Conservation (phyloP, 805 yeast species). For the Teunomyces funiuensis region DNA sequence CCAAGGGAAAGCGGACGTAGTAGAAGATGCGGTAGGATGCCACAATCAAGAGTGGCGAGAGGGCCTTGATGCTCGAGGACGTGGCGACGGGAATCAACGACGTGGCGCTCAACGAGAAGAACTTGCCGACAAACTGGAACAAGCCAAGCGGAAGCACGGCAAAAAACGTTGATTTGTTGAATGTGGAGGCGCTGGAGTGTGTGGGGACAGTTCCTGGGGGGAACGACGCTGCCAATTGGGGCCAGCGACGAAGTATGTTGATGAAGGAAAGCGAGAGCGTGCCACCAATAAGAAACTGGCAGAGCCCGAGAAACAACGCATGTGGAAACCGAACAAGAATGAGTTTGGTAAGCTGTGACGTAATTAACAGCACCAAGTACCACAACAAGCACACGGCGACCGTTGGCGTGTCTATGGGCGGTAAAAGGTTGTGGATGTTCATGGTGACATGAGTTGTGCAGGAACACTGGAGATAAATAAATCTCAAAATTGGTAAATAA, state of each 20-base stretch:
- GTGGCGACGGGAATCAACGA: conserved; percentile 66
- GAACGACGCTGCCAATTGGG: conserved; percentile 35
- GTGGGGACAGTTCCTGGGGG: conserved; percentile 58
- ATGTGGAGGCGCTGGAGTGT: conserved; percentile 21
- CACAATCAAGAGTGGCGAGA: conserved; percentile 63
- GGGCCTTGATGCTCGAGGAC: conserved; percentile 67
- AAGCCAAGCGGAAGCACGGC: conserved; percentile 61
- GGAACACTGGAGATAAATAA: too few relatives aligned
- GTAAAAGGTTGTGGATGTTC: conserved; percentile 13
- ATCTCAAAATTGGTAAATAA: too few relatives aligned
- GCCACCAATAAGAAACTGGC: conserved; percentile 57
- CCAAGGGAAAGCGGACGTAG: conserved; percentile 47
- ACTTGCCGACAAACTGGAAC: conserved; percentile 65
- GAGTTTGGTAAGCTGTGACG: conserved; percentile 61
- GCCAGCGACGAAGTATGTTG: conserved; percentile 28
- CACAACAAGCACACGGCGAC: conserved; percentile 51
- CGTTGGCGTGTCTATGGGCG: conserved; percentile 38
- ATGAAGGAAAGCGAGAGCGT: conserved; percentile 42
- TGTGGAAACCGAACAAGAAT: conserved; percentile 55
- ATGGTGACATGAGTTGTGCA: neutral
- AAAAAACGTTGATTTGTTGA: conserved; percentile 34
- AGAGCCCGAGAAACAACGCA: conserved; percentile 65
- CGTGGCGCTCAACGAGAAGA: conserved; percentile 62
- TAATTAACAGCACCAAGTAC: conserved; percentile 62
- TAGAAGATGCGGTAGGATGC: conserved; percentile 53